Conservation (phyloP, 495 filamentous ascomycete species). For the Aspergillus cavernicola region DNA sequence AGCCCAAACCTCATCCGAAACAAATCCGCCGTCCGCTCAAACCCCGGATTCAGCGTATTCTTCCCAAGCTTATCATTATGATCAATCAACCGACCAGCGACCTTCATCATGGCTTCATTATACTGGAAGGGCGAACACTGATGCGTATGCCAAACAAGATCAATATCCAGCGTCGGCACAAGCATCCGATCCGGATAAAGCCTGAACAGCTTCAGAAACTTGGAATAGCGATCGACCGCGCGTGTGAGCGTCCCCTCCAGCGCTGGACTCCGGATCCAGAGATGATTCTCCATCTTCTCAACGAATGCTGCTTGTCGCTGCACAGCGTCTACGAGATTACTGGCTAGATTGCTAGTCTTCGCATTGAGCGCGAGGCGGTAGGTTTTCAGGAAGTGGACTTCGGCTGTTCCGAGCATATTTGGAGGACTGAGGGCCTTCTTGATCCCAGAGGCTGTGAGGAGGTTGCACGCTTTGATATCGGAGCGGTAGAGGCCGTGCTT, state of each 20-base stretch:
- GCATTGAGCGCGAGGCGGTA: too few species aligned
- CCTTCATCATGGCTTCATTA: not conserved
- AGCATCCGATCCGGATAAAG: not conserved
- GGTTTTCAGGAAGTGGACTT: not conserved
- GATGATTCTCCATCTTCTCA: slow-evolving; percentile 2
- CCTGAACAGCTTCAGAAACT: not conserved
- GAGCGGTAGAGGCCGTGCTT: too few species aligned
- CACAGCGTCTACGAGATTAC: not conserved
- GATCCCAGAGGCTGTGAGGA: too few species aligned
- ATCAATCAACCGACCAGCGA: not conserved
- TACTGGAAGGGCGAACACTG: slow-evolving; percentile 1
- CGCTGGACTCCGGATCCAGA: slow-evolving; percentile 6
- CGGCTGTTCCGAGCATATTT: not conserved
- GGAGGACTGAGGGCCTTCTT: too few species aligned
- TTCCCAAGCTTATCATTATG: slow-evolving; percentile 2
- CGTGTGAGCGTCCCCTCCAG: not conserved
- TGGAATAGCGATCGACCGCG: not conserved
- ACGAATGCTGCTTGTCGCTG: not conserved
- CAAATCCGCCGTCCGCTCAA: not conserved
- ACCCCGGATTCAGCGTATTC: not conserved
- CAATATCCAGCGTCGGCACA: slow-evolving; percentile 5
- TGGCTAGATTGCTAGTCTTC: too few species aligned
- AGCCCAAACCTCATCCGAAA: not conserved
- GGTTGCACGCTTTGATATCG: too few species aligned
- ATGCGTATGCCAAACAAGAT: slow-evolving; percentile 10